These are phyloP conservation scores for Solanum virginianum DNA, from an alignment of 257 asterid genomes.

Conservation along the genomic window DNA sequence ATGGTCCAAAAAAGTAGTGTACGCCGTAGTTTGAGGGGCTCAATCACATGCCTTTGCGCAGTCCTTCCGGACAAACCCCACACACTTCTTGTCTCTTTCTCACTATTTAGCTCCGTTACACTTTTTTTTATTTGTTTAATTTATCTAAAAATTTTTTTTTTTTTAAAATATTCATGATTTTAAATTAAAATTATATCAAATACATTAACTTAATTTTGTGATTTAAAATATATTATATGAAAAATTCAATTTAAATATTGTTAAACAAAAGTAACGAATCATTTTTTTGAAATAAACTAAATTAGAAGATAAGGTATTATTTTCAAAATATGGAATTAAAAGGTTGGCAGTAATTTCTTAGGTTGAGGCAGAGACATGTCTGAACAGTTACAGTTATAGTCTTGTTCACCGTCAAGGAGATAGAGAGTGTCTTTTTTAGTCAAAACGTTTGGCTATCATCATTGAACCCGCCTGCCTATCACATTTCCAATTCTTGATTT, in stretches of 20 bases:
- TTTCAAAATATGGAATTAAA: not conserved
- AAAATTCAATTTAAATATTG: no score
- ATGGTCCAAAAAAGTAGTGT: not conserved
- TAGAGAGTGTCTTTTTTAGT: not conserved
- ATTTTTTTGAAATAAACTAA: no score
- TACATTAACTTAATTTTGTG: no score
- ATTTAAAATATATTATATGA: no score
- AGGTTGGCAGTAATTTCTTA: not conserved
- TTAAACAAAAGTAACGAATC: no score
- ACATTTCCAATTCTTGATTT: not conserved
- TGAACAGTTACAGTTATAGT: not conserved
- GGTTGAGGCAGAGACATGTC: not conserved
- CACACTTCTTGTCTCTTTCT: not conserved
- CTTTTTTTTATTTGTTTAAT: no score
- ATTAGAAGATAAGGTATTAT: no score
- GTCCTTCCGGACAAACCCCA: not conserved
- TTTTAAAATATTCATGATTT: no score
- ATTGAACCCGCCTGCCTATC: not conserved
- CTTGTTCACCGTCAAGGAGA: not conserved
- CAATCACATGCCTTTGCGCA: not conserved
- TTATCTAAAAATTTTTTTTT: no score
- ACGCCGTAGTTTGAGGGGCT: not conserved
- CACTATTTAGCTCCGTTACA: no score
- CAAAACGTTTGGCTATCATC: not conserved
- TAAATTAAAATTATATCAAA: no score